Conservation (phyloP, 2,329 filamentous ascomycete species). For the Cladosporium cucumerinum region DNA sequence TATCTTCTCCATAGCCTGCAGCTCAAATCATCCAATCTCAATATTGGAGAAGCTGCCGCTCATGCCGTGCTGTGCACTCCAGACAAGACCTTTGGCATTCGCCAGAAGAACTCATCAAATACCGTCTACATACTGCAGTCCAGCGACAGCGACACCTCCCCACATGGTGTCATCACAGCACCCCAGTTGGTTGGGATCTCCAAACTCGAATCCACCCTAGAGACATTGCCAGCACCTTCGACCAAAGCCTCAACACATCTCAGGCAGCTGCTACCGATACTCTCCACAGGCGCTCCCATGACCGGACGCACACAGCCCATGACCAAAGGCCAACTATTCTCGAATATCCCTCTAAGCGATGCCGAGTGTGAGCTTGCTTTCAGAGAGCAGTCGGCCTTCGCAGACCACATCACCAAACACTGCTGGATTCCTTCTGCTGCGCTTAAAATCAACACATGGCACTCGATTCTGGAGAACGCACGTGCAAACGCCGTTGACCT, state of each 20-base stretch:
- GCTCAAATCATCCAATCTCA: slow-evolving; percentile 38
- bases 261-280: slow-evolving; percentile 39
- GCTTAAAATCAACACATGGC: slow-evolving; percentile 50
- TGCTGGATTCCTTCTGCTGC: slow-evolving; percentile 49
- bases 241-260: slow-evolving; percentile 38
- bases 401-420: slow-evolving; percentile 32
- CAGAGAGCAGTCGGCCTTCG: slow-evolving; percentile 53
- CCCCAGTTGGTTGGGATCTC: slow-evolving; percentile 39
- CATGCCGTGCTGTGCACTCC: slow-evolving; percentile 59
- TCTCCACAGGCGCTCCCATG: slow-evolving; percentile 30
- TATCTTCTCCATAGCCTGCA: slow-evolving; percentile 34
- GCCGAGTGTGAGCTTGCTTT: slow-evolving; percentile 51
- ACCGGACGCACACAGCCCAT: slow-evolving; percentile 17
- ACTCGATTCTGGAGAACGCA: slow-evolving; percentile 40
- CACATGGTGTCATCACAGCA: background rate
- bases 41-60: slow-evolving; percentile 25
- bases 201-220: slow-evolving; percentile 44
- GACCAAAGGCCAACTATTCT: slow-evolving; percentile 43
- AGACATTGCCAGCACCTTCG: slow-evolving; percentile 35
- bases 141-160: background rate
- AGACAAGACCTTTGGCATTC: slow-evolving; percentile 56
- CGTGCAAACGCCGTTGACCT: slow-evolving; percentile 42
- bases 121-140: slow-evolving; percentile 55
- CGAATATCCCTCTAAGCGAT: slow-evolving; percentile 51
- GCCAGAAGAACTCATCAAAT: slow-evolving; percentile 65